Percentiles rank a stretch among this genome's conserved stretches.
These are phyloP conservation scores for Calendula officinalis DNA, from an alignment of 129 eudicot genomes.

Conservation along the genomic window DNA sequence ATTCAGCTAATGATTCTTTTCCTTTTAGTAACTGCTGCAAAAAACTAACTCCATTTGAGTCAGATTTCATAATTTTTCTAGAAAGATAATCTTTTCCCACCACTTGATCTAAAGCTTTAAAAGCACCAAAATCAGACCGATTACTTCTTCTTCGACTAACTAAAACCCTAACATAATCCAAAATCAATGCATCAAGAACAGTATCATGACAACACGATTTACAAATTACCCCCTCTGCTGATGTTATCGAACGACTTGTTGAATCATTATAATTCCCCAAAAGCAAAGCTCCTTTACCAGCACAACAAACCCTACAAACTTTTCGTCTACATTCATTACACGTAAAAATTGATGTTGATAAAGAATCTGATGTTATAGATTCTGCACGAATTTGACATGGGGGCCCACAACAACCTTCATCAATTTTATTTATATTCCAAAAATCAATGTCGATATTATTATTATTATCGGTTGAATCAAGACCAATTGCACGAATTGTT, in stretches of 20 bases:
- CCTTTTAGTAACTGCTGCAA: conserved; percentile 57
- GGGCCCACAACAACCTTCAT: conserved; percentile 70
- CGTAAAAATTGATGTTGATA: conserved; percentile 37
- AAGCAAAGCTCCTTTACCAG: conserved; percentile 88
- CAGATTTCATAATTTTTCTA: conserved; percentile 34
- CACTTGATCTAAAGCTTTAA: conserved; percentile 52
- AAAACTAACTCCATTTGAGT: conserved; percentile 24
- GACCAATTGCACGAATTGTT: conserved; percentile 69
- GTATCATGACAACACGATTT: conserved; percentile 73
- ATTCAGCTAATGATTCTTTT: conserved; percentile 87
- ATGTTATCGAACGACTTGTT: conserved; percentile 43
- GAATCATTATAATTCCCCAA: conserved; percentile 56
- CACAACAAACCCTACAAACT: conserved; percentile 86
- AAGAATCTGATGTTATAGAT: conserved; percentile 33
- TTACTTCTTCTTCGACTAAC: conserved; percentile 64
- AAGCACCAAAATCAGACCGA: conserved; percentile 65
- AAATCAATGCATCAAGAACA: conserved; percentile 67
- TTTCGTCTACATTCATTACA: conserved; percentile 72
- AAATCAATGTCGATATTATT: conserved; percentile 53
- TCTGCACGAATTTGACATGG: conserved; percentile 79
- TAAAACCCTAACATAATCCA: conserved; percentile 86
- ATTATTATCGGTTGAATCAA: conserved; percentile 39
- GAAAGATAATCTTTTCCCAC: conserved; percentile 46
- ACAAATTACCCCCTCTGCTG: conserved; percentile 69
- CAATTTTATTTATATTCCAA: conserved; percentile 74